These are phyloP conservation scores for Microcyclospora tardicrescens DNA, from an alignment of 2,329 filamentous ascomycete species.

Conservation along the genomic window DNA sequence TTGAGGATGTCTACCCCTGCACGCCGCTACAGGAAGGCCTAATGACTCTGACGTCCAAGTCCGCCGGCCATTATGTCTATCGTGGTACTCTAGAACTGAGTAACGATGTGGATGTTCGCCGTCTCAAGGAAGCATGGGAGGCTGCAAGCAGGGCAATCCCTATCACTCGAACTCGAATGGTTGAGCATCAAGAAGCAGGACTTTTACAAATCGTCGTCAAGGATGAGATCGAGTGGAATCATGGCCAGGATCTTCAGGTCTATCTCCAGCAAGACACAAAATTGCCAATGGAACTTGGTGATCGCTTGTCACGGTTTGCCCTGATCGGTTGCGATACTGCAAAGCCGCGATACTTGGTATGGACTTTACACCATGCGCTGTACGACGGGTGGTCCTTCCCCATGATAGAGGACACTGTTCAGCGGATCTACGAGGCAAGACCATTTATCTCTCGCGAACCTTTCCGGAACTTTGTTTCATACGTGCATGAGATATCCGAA, in stretches of 20 bases:
- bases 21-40: conserved; percentile 82
- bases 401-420: conserved; percentile 56
- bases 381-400: conserved; percentile 75
- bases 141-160: too few species aligned
- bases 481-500: conserved; percentile 40
- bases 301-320: background rate
- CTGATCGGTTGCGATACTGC: conserved; percentile 6
- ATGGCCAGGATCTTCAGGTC: conserved; percentile 1
- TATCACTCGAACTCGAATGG: too few species aligned
- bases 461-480: conserved; percentile 52
- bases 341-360: conserved; percentile 3
- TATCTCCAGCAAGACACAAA: background rate
- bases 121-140: conserved; percentile 49
- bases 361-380: conserved; percentile 63
- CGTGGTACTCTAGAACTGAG: conserved; percentile 51
- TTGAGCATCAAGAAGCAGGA: too few species aligned
- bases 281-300: background rate
- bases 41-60: conserved; percentile 46
- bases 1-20: conserved; percentile 58
- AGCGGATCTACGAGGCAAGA: conserved; percentile 40
- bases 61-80: conserved; percentile 54
- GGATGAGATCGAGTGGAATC: background rate
- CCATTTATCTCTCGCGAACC: conserved; percentile 37
- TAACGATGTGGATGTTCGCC: conserved; percentile 31
- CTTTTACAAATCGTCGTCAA: too few species aligned